A percentile compares a stretch with the other conserved stretches of the same genome.
These are phyloP conservation scores for Phaeophleospora eucalypticola DNA, from an alignment of 2,329 filamentous ascomycete species.

Conservation along the genomic window DNA sequence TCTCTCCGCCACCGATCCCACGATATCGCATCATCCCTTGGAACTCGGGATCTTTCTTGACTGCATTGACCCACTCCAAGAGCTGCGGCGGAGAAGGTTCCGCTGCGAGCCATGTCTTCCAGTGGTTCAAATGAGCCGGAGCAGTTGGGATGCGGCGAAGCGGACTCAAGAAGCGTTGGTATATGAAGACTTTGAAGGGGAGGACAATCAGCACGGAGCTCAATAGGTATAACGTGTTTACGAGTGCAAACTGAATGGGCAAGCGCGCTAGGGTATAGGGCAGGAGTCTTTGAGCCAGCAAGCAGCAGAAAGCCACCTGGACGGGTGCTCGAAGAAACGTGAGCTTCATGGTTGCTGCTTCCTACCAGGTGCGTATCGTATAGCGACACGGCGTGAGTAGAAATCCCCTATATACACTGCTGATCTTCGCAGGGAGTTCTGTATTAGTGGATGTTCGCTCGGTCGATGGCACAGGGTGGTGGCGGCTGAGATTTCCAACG, in stretches of 20 bases:
- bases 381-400: too few species aligned
- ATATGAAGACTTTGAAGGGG: not conserved
- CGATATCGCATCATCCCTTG: not conserved
- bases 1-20: not conserved
- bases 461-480: too few species aligned
- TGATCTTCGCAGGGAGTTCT: too few species aligned
- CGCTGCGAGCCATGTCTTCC: not conserved
- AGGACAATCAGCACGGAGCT: not conserved
- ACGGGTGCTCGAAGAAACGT: not conserved
- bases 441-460: too few species aligned
- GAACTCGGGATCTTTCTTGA: not conserved
- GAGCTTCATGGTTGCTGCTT: not conserved
- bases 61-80: not conserved
- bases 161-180: not conserved
- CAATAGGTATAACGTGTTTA: not conserved
- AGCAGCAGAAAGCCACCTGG: not conserved
- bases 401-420: too few species aligned
- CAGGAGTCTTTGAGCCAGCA: not conserved
- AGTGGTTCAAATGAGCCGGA: not conserved
- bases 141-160: constrained; percentile 1
- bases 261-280: not conserved
- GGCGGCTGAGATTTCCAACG: too few species aligned
- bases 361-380: too few species aligned
- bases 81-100: constrained; percentile 1
- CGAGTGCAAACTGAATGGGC: not conserved